Base-by-base conservation (phyloP, 441 rosid genomes). In the Eruca vesicaria region DNA sequence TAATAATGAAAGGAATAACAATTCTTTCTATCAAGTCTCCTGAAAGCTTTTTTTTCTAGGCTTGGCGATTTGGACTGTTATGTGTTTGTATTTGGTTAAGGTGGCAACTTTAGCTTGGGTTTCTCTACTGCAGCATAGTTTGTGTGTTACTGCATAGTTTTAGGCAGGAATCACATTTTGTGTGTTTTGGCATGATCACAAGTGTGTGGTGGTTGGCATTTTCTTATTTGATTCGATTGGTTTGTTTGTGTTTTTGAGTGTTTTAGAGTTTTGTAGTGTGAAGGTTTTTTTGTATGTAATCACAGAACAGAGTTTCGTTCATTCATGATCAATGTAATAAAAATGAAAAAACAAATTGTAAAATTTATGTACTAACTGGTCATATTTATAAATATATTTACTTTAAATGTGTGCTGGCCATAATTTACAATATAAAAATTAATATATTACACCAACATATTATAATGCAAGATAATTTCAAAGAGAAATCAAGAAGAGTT, bases 91-190 rank as follows among this genome's bases (percentile, higher is more conserved):
- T 15, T 45, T 59, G 29, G 26, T 57, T 23, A 5, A 38, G 16
- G 14, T 56, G 63, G 63, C 26, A 56, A 70, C 58, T 41, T 70
- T 16, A 48, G 33, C 31, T 45, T 60, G 26, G 63, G 56, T 19
- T 61, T 50, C 68, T 29, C 58, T 20, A 23, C 35, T 23, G 35
- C 50, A n/a, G n/a, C n/a, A 48, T 52, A 48, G 58, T 73, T 18
- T 73, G 66, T 55, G 31, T 55, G 19, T 31, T 73, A 31, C 77
- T 73, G 77, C 71, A 57, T 73, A 73, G 66, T 73, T 73, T 73
- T 73, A 73, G 65, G 48, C 71, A 73, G 77, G 66, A 38, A 56
- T 29, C 75, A 72, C 45, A 21, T 35, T 20, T 61, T 59, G 53
- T 43, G 43, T 38, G 45, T 38, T 41, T 58, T 58, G 18, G 63